A percentile compares a stretch with the other conserved stretches of the same genome.
Evolutionary conservation across 805 yeast species (phyloP).

Genomic region (Suhomyces tanzawaensis): DNA sequence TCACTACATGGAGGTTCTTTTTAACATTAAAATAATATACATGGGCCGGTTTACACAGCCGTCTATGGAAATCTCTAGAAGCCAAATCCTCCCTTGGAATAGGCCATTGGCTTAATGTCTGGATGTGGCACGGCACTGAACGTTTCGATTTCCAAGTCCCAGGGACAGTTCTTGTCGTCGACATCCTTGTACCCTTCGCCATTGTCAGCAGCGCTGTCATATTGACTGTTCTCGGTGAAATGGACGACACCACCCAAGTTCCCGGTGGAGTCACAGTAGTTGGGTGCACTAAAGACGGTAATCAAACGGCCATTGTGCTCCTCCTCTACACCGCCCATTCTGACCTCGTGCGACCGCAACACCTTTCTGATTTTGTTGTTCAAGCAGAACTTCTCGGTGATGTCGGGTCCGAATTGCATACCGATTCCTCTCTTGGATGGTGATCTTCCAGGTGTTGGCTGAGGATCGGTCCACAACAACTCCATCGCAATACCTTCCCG

Average conservation of each 20-base stretch:
- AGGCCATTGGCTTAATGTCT: conserved; percentile 91
- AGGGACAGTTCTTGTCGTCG: conserved; percentile 40
- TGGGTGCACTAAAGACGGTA: conserved; percentile 98
- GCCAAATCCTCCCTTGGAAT: conserved; percentile 48
- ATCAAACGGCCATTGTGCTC: conserved; percentile 85
- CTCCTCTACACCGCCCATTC: conserved; percentile 84
- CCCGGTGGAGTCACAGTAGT: conserved; percentile 91
- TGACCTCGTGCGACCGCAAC: conserved; percentile 92
- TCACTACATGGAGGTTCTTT: too few species aligned
- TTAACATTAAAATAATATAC: too few species aligned
- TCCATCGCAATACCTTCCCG: conserved; percentile 94
- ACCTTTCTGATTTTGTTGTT: conserved; percentile 71
- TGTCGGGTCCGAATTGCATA: conserved; percentile 94
- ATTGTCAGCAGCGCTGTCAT: conserved; percentile 45
- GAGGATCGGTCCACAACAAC: conserved; percentile 97
- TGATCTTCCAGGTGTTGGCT: conserved; percentile 68
- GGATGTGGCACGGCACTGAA: conserved; percentile 90
- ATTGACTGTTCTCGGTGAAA: conserved; percentile 47
- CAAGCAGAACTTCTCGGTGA: conserved; percentile 76
- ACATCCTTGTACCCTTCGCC: conserved; percentile 41
- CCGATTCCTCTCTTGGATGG: conserved; percentile 95
- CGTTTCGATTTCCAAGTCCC: conserved; percentile 52
- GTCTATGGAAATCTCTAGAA: too few species aligned
- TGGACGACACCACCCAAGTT: conserved; percentile 89
- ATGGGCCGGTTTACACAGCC: too few species aligned